Evolutionary conservation across 179 eudicot species (phyloP), one percentile per base, ranked within the genome.

Genomic region (Silene noctiflora): DNA sequence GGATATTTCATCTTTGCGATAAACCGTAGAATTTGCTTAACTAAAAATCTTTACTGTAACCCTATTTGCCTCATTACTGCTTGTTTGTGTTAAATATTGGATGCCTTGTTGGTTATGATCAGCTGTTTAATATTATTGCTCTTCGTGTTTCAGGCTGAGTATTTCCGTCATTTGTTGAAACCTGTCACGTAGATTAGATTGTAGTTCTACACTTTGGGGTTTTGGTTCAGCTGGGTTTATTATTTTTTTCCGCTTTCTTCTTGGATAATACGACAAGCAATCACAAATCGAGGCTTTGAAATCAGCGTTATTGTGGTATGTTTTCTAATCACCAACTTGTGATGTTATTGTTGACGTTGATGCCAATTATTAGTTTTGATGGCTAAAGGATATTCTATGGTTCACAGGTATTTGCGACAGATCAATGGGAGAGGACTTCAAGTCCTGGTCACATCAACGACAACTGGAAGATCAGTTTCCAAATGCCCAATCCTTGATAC

Each of bases 151-250:
- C 98, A 95, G 99, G 99, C 99, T 42, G 99, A 95, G 81, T 95
- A 95, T 84, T 95, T 95, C 78, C 95, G 99, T 46, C 95, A 86
- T 56, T 87, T 95, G 88, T 91, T 95, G 58, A 95, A 95, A 83
- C 99, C 99, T 20, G 97, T 95, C 7, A 95, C 97, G 98, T 95
- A 95, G 93, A 77, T 81, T 76, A 62, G 78, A 78, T 80, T 72
- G 10, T 65, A 85, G 80, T 77, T 78, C 46, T 29, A 31, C 61
- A 48, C 62, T 72, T 27, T 67, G 69, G 78, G 84, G 84, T 80
- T 81, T 84, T 87, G 84, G 81, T 89, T 87, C 80, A 86, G 85
- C 86, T 86, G 85, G 85, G 77, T 78, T 87, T 80, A 73, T 81
- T 84, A 77, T 65, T 68, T 87, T 87, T 83, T 79, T 87, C 79